Evolutionary conservation across 2,329 filamentous ascomycete species (phyloP).

Genomic region (Neofusicoccum cordaticola): DNA sequence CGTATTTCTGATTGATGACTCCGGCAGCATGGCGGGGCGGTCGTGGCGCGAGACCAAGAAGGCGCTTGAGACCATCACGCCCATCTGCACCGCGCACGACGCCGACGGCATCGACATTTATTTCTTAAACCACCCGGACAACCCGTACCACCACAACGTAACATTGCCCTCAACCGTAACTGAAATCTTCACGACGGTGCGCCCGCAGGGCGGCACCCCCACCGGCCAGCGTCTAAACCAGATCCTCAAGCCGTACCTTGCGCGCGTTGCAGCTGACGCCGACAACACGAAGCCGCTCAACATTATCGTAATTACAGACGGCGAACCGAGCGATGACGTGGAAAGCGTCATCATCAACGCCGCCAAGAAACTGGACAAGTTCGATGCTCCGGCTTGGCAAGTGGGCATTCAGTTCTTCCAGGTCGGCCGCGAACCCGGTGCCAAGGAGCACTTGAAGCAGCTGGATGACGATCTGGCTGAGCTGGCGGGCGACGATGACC

Average conservation of each 20-base stretch:
- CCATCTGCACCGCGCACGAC: constrained; percentile 78
- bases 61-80: constrained; percentile 71
- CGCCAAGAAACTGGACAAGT: constrained; percentile 67
- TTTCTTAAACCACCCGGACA: constrained; percentile 74
- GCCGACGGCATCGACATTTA: constrained; percentile 84
- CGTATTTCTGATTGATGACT: constrained; percentile 87
- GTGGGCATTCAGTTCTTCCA: constrained; percentile 96
- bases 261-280: constrained; percentile 48
- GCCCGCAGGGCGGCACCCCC: constrained; percentile 66
- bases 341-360: constrained; percentile 65
- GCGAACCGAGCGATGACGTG: constrained; percentile 74
- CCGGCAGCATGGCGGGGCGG: constrained; percentile 76
- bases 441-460: constrained; percentile 62
- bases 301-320: constrained; percentile 91
- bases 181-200: constrained; percentile 66
- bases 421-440: constrained; percentile 70
- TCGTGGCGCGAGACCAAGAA: constrained; percentile 72
- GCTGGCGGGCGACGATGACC: constrained; percentile 48
- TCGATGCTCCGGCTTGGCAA: constrained; percentile 74
- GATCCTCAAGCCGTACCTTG: constrained; percentile 73
- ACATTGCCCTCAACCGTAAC: constrained; percentile 57
- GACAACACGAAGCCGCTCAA: constrained; percentile 73
- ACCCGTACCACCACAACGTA: constrained; percentile 64
- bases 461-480: constrained; percentile 71
- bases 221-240: constrained; percentile 69